Evolutionary conservation across 352 stramenopile genomes (phyloP).

Genomic region (Phytophthora pluvialis): DNA sequence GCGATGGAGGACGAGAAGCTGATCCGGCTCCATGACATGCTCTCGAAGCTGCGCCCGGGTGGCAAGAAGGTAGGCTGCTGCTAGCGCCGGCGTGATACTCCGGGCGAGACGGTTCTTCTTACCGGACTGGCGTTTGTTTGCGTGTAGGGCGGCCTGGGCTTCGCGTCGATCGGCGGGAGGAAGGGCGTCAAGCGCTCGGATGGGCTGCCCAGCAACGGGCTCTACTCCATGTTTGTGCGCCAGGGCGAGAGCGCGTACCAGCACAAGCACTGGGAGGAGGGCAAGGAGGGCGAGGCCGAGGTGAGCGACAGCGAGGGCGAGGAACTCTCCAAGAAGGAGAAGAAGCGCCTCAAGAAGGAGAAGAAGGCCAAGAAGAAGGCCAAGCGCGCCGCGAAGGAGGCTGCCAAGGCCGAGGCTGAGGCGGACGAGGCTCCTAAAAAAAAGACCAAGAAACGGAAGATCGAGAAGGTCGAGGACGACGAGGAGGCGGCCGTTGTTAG

Average conservation of each 20-base stretch:
- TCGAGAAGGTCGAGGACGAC: conserved; percentile 40
- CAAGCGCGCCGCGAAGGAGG: conserved; percentile 24
- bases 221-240: conserved; percentile 89
- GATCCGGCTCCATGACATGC: conserved; percentile 84
- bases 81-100: background rate
- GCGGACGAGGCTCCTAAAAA: conserved; percentile 35
- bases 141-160: conserved; percentile 72
- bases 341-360: conserved; percentile 52
- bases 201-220: conserved; percentile 77
- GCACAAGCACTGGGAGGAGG: conserved; percentile 85
- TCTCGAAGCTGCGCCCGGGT: conserved; percentile 82
- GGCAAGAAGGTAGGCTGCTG: conserved; percentile 68
- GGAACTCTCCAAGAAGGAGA: conserved; percentile 45
- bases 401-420: conserved; percentile 35
- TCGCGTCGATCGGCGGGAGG: conserved; percentile 52
- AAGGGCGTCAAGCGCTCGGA: conserved; percentile 73
- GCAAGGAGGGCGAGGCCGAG: conserved; percentile 27
- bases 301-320: conserved; percentile 24
- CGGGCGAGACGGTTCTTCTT: background rate
- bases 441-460: conserved; percentile 52
- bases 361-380: conserved; percentile 49
- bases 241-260: conserved; percentile 75
- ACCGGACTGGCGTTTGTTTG: conserved; percentile 1
- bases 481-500: conserved; percentile 29
- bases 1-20: conserved; percentile 87